Conservation (phyloP, 257 asterid species). For the Catharanthus roseus region DNA sequence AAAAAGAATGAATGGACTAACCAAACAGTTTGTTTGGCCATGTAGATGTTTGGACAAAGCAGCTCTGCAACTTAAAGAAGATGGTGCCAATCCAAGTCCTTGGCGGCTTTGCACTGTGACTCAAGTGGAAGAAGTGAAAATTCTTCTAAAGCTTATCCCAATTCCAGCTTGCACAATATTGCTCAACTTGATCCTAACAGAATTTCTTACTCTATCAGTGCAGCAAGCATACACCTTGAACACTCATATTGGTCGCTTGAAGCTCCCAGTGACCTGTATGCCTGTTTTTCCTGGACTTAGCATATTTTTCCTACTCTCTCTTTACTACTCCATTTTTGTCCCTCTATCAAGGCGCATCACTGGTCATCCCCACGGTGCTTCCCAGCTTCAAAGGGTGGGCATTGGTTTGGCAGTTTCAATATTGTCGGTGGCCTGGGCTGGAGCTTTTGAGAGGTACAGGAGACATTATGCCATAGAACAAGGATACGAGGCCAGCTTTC, state of each 20-base stretch:
- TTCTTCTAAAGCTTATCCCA: constrained; percentile 72
- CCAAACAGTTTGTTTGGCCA: constrained; percentile 1
- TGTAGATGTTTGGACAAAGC: constrained; percentile 90
- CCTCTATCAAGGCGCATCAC: constrained; percentile 78
- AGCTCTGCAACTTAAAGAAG: constrained; percentile 87
- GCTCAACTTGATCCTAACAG: constrained; percentile 76
- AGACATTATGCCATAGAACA: constrained; percentile 69
- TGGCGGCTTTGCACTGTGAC: constrained; percentile 98
- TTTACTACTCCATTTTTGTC: constrained; percentile 77
- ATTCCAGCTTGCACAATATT: constrained; percentile 79
- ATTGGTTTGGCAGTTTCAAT: constrained; percentile 89
- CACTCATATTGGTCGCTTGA: constrained; percentile 76
- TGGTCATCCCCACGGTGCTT: constrained; percentile 97
- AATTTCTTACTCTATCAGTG: constrained; percentile 80
- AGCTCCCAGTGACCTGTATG: constrained; percentile 97
- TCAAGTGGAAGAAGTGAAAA: constrained; percentile 94
- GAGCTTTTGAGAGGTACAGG: constrained; percentile 73
- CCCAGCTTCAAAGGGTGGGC: constrained; percentile 94
- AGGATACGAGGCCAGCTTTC: constrained; percentile 67
- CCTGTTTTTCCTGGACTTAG: constrained; percentile 97
- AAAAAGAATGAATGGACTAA: neutral
- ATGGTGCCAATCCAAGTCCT: constrained; percentile 55
- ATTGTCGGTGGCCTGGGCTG: constrained; percentile 80
- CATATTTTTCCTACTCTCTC: constrained; percentile 79
- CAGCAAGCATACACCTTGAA: constrained; percentile 92